Percentiles rank a stretch among this genome's conserved stretches.
Evolutionary conservation across 768 basidiomycete genomes (phyloP).

Genomic region (Lactifluus pinguis): DNA sequence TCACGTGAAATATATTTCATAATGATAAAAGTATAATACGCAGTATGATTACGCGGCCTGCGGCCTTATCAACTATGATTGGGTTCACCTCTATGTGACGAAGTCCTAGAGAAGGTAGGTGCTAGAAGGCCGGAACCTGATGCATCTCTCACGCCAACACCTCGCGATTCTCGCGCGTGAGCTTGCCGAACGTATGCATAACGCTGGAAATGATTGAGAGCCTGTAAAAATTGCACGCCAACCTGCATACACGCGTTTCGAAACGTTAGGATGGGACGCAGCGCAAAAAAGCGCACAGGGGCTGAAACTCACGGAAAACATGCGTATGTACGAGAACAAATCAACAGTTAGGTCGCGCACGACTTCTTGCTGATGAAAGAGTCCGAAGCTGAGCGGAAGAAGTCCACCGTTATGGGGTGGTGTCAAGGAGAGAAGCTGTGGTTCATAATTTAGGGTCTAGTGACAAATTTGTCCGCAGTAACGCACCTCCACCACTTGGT

Average conservation of each 20-base stretch:
- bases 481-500: slow-evolving; percentile 81
- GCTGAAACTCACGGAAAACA: slow-evolving; percentile 52
- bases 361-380: slow-evolving; percentile 79
- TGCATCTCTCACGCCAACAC: background rate
- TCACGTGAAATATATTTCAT: background rate
- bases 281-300: slow-evolving; percentile 1
- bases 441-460: background rate
- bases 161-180: slow-evolving; percentile 44
- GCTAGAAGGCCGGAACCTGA: background rate
- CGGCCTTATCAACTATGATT: background rate
- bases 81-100: slow-evolving; percentile 8
- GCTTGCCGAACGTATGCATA: slow-evolving; percentile 83
- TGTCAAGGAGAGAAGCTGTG: slow-evolving; percentile 70
- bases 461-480: background rate
- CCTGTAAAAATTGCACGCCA: slow-evolving; percentile 66
- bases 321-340: slow-evolving; percentile 70
- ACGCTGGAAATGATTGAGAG: slow-evolving; percentile 82
- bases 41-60: background rate
- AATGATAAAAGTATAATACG: background rate
- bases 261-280: background rate
- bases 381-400: slow-evolving; percentile 74
- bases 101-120: slow-evolving; percentile 9
- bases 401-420: slow-evolving; percentile 77
- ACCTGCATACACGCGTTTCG: slow-evolving; percentile 37
- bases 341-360: slow-evolving; percentile 77